A percentile compares a stretch with the other conserved stretches of the same genome.
Conservation (phyloP, 2,329 filamentous ascomycete genomes). For the Aspergillus oerlinghausenensis region DNA sequence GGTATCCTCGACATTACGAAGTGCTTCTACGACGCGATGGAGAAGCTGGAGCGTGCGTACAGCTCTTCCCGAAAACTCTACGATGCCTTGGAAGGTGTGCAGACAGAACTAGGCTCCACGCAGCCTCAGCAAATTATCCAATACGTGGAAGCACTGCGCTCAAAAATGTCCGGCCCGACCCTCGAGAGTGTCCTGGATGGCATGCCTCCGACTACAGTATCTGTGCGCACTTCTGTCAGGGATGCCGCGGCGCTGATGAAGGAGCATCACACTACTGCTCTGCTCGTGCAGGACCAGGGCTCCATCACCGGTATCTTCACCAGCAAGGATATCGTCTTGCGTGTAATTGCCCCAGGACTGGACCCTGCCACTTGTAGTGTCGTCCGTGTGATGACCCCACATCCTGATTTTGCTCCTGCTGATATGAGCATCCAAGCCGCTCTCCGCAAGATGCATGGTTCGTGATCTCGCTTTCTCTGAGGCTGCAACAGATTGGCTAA, state of each 20-base stretch:
- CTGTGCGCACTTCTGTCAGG: slow-evolving; percentile 90
- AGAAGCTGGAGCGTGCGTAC: slow-evolving; percentile 96
- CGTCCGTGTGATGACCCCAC: slow-evolving; percentile 97
- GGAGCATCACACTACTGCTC: slow-evolving; percentile 95
- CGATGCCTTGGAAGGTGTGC: slow-evolving; percentile 93
- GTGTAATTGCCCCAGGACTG: slow-evolving; percentile 93
- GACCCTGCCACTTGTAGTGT: slow-evolving; percentile 95
- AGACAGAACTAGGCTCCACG: slow-evolving; percentile 90
- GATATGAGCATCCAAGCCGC: slow-evolving; percentile 99
- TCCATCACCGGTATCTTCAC: slow-evolving; percentile 99
- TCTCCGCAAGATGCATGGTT: slow-evolving; percentile 97
- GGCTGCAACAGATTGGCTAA: not conserved
- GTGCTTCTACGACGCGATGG: slow-evolving; percentile 99
- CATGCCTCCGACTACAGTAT: slow-evolving; percentile 87
- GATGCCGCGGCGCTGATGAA: slow-evolving; percentile 96
- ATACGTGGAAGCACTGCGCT: slow-evolving; percentile 91
- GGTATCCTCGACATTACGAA: slow-evolving; percentile 98
- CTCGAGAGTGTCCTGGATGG: slow-evolving; percentile 92
- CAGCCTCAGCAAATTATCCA: slow-evolving; percentile 99
- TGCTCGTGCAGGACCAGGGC: slow-evolving; percentile 92
- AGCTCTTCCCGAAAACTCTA: slow-evolving; percentile 97
- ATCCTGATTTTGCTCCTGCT: slow-evolving; percentile 96
- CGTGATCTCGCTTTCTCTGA: slow-evolving; percentile 31
- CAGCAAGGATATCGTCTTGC: slow-evolving; percentile 96
- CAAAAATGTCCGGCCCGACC: slow-evolving; percentile 97